Evolutionary conservation across 1,284 basidiomycete genomes (phyloP), one percentile per base, ranked within the genome.

Genomic region (Gymnopus androsaceus): DNA sequence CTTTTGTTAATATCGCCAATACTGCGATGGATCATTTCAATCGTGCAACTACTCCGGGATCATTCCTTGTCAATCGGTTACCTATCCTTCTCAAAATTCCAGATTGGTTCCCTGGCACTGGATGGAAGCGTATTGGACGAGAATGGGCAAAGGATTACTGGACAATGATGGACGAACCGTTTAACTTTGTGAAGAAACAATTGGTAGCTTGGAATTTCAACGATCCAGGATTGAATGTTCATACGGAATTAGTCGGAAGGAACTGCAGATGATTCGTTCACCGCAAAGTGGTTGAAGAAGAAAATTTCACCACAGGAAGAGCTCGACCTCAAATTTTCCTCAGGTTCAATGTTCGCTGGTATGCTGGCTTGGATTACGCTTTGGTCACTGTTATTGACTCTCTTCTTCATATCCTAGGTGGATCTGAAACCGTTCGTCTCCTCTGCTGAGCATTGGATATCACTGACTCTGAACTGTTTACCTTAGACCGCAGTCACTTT

Each of bases 41-140:
- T 12, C 33, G 54, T 4, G 54, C 61, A 21, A 54, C 53, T 4
- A 38, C 33, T 8, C 67, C 69, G 0, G 70, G 71, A 9, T 61
- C 65, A 1, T 72, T 65, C 57, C 45, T 71, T 8, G 73, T 74
- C 14, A 71, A 75, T 50, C 57, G 64, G 6, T 48, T 75, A 28
- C 73, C 73, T 0, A 63, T 66, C 41, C 61, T 66, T 70, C 44
- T 9, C 66, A 54, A 33, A 30, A 33, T 40, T 28, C 74, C 74
- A 0, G 53, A 59, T 7, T 76, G 74, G 73, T 63, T 75, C 36
- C 74, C 74, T 12, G 72, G 72, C 6, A 66, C 70, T 1, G 61
- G 56, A 1, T 75, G 73, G 62, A n/a, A 72, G 50, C 57, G 59
- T 7, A 30, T 61, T 23, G 72, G 69, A 12, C 56, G 54, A 31